These are phyloP conservation scores for Aureobasidium sp. DNA, from an alignment of 2,329 filamentous ascomycete species.

Conservation along the genomic window DNA sequence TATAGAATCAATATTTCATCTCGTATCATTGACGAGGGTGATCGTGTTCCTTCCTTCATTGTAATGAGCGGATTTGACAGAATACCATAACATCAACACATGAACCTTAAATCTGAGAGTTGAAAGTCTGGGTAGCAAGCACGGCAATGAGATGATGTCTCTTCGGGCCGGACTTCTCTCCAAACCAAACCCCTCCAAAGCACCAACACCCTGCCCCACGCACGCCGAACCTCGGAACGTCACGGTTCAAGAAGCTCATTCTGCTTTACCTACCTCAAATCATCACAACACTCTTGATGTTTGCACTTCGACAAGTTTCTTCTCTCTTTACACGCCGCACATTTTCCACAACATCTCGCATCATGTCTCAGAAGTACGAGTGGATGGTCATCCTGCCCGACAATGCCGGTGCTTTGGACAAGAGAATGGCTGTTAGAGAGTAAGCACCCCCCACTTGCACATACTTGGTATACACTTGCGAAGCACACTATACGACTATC, in stretches of 20 bases:
- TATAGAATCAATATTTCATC: not conserved
- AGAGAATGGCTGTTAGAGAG: constrained; percentile 34
- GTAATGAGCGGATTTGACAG: not conserved
- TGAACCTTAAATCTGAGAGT: not conserved
- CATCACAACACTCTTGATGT: not conserved
- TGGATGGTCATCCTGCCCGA: constrained; percentile 45
- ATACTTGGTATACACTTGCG: constrained; percentile 13
- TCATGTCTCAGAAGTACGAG: constrained; percentile 33
- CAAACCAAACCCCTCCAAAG: not conserved
- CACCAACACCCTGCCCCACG: not conserved
- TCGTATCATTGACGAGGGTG: not conserved
- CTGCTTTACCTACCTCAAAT: not conserved
- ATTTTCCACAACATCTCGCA: constrained; percentile 16
- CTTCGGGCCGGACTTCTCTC: not conserved
- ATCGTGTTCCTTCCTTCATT: not conserved
- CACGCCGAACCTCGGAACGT: constrained; percentile 5
- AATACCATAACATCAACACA: not conserved
- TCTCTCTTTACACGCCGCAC: not conserved
- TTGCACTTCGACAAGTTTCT: not conserved
- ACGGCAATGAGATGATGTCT: not conserved
- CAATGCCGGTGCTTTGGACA: constrained; percentile 31
- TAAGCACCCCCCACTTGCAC: constrained; percentile 25
- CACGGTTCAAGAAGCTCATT: not conserved
- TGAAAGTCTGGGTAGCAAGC: not conserved
- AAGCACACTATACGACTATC: too few species aligned